phyloP scores from a whole-genome alignment of 257 asterid genomes.

The Verbena officinalis region DNA sequence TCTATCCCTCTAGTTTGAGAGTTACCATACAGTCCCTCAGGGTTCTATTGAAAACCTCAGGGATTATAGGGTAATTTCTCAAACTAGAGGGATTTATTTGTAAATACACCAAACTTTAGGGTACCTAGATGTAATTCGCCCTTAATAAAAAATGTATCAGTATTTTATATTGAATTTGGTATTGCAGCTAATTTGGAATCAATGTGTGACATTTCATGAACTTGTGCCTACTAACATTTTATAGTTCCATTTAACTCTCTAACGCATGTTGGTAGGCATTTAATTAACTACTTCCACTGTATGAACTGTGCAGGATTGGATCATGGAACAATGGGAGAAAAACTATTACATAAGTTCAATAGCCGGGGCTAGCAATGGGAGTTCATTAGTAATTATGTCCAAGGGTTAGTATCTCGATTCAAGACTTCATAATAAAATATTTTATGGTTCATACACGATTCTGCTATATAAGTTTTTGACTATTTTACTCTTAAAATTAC shows the following conservation, averaged over 20 bases:
- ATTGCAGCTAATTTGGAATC: not conserved
- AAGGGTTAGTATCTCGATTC: constrained; percentile 48
- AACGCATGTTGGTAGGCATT: not conserved
- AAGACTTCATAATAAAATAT: not conserved
- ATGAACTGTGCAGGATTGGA: constrained; percentile 59
- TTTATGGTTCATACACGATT: not conserved
- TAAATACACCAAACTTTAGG: too few relatives aligned
- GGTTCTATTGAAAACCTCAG: too few relatives aligned
- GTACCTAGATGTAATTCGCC: too few relatives aligned
- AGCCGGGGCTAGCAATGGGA: constrained; percentile 69
- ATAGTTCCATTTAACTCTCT: too few relatives aligned
- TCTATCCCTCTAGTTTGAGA: too few relatives aligned
- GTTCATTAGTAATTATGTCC: constrained; percentile 71
- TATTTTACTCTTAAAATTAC: not conserved
- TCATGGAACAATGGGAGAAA: constrained; percentile 74
- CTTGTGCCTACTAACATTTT: not conserved
- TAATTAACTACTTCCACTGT: constrained; percentile 8
- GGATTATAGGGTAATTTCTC: too few relatives aligned
- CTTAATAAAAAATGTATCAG: too few relatives aligned
- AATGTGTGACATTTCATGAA: constrained; percentile 1
- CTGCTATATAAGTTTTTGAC: not conserved
- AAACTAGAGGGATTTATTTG: too few relatives aligned
- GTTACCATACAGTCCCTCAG: too few relatives aligned
- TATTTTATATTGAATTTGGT: too few relatives aligned
- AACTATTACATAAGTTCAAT: constrained; percentile 66